These are phyloP conservation scores for Fusarium sp. DNA, from an alignment of 2,329 filamentous ascomycete species.

Conservation along the genomic window DNA sequence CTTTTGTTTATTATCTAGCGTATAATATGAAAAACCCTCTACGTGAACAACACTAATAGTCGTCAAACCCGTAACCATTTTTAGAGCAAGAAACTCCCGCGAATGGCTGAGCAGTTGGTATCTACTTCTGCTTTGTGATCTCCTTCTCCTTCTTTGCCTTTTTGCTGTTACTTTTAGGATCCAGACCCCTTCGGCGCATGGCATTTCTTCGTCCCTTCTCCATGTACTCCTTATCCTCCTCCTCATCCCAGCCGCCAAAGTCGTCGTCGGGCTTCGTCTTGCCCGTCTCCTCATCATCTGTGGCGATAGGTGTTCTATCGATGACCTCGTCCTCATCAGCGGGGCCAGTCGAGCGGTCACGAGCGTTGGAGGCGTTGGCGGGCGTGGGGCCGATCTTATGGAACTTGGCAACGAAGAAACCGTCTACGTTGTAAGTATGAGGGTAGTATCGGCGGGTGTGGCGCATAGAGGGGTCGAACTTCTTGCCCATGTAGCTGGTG, in stretches of 20 bases:
- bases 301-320: constrained; percentile 74
- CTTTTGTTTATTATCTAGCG: constrained; percentile 25
- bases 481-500: constrained; percentile 88
- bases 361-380: constrained; percentile 52
- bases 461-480: constrained; percentile 85
- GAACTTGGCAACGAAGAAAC: constrained; percentile 98
- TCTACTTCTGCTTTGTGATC: constrained; percentile 40
- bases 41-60: constrained; percentile 18
- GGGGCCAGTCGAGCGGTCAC: constrained; percentile 45
- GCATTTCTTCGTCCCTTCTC: constrained; percentile 77
- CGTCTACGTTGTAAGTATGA: constrained; percentile 93
- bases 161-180: constrained; percentile 67
- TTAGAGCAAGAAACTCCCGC: constrained; percentile 33
- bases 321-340: constrained; percentile 57
- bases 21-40: constrained; percentile 22
- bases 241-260: constrained; percentile 80
- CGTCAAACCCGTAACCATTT: constrained; percentile 22
- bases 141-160: constrained; percentile 45
- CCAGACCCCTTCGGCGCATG: constrained; percentile 77
- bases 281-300: constrained; percentile 50
- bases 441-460: constrained; percentile 88
- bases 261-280: constrained; percentile 58
- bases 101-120: constrained; percentile 19
- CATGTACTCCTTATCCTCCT: constrained; percentile 76
- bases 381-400: constrained; percentile 88